Conservation (phyloP, 306 rosid genomes). For the Psophocarpus tetragonolobus region DNA sequence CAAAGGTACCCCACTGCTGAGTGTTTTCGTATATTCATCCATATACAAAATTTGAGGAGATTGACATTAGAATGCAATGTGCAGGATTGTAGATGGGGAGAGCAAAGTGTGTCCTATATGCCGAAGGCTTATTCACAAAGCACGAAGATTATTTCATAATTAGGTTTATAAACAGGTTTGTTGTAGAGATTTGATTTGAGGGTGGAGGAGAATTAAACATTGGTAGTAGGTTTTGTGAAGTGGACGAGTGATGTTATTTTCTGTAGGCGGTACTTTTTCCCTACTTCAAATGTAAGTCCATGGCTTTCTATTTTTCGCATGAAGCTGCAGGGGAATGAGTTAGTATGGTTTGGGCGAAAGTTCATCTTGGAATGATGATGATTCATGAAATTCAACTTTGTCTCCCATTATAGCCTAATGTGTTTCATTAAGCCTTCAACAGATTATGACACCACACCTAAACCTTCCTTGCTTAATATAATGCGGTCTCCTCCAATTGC, state of each 20-base stretch:
- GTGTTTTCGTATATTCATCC: background rate
- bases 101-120: constrained; percentile 72
- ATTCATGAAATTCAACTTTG: too few relatives aligned
- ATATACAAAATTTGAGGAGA: background rate
- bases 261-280: background rate
- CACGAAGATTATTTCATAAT: constrained; percentile 52
- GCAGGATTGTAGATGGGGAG: constrained; percentile 69
- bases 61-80: constrained; percentile 21
- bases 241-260: background rate
- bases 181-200: constrained; percentile 5
- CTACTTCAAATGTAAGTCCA: background rate
- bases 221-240: constrained; percentile 2
- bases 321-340: constrained; percentile 24
- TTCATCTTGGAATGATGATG: too few relatives aligned
- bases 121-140: constrained; percentile 67
- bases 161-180: constrained; percentile 10
- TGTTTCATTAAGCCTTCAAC: too few relatives aligned
- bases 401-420: too few relatives aligned
- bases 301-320: constrained; percentile 12
- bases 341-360: background rate
- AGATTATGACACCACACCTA: too few relatives aligned
- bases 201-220: constrained; percentile 23
- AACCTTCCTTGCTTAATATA: too few relatives aligned
- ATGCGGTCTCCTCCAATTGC: too few relatives aligned
- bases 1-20: constrained; percentile 48